Evolutionary conservation across 139 green algal species (phyloP), one percentile per base, ranked within the genome.

Genomic region (Micractinium conductrix): DNA sequence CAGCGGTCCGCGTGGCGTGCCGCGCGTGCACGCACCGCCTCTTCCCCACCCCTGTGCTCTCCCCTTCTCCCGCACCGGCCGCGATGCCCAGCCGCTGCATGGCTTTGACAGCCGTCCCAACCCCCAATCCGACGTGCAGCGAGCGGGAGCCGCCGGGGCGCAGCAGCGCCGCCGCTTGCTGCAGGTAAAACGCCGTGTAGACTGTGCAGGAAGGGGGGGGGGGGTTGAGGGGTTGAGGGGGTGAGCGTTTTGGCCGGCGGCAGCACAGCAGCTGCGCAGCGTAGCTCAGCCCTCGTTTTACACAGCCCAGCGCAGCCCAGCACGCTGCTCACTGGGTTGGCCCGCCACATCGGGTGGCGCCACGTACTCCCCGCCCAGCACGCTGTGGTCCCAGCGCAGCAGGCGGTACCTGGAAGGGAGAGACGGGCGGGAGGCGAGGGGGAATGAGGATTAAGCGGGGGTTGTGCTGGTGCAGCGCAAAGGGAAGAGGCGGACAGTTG

Each of bases 121-220:
- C 40, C 10, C 81, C 81, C 37, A 86, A 55, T 19, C 81, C 81
- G 17, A 86, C 42, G 19, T 86, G 81, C 30, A 86, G 81, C 19
- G 69, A 74, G 24, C 70, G 69, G 70, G 53, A 37, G 50, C 81
- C 80, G 48, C 42, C 28, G 17, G 79, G 65, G 45, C 35, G 28
- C 16, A 78, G 26, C 45, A 73, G 55, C 37, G 53, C 67, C 16
- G 48, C 67, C 0, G 70, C 81, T 70, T 80, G 81, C 81, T 86
- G 81, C 55, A 86, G 70, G 70, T 86, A 80, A 40, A 86, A 86
- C 8, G 81, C 81, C 1, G 55, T 80, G 70, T 86, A 86, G 40
- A 86, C 81, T 62, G 76, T 58, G 33, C 22, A 37, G 53, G 16
- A 17, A 7, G 30, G 14, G 14, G n/a, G 40, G 6, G 44, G 7